Conservation (phyloP, 345 rosid species). For the Mercurialis annua region DNA sequence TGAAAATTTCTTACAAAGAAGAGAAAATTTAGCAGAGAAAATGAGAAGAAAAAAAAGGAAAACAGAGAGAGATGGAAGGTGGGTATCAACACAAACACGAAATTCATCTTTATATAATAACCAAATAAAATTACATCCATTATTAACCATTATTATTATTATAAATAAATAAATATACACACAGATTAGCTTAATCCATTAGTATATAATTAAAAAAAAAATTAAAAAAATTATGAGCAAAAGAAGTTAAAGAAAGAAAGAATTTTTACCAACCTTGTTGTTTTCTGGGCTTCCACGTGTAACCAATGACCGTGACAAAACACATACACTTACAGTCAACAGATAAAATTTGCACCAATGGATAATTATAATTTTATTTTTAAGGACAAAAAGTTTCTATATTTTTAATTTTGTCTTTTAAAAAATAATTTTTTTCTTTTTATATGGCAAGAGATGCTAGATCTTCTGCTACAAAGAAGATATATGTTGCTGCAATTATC, state of each 20-base stretch:
- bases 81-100: conserved; percentile 26
- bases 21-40: conserved; percentile 20
- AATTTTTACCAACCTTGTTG: conserved; percentile 46
- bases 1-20: conserved; percentile 28
- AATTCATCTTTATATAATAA: conserved; percentile 6
- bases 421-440: background rate
- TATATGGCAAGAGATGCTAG: conserved; percentile 16
- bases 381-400: background rate
- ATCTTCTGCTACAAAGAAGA: conserved; percentile 22
- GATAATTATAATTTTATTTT: background rate
- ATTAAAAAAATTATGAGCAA: conserved; percentile 6
- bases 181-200: background rate
- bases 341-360: conserved; percentile 22
- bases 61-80: conserved; percentile 34
- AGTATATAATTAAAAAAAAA: background rate
- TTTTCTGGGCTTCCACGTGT: conserved; percentile 62
- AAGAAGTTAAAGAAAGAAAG: conserved; percentile 16
- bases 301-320: conserved; percentile 51
- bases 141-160: background rate
- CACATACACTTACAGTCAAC: conserved; percentile 23
- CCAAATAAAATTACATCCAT: background rate
- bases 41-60: conserved; percentile 24
- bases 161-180: background rate
- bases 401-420: no score
- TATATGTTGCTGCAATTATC: background rate